Percentiles rank a stretch among this genome's conserved stretches.
These are phyloP conservation scores for Dictyostelium capitatum DNA, from an alignment of 78 protist genomes.

Conservation along the genomic window DNA sequence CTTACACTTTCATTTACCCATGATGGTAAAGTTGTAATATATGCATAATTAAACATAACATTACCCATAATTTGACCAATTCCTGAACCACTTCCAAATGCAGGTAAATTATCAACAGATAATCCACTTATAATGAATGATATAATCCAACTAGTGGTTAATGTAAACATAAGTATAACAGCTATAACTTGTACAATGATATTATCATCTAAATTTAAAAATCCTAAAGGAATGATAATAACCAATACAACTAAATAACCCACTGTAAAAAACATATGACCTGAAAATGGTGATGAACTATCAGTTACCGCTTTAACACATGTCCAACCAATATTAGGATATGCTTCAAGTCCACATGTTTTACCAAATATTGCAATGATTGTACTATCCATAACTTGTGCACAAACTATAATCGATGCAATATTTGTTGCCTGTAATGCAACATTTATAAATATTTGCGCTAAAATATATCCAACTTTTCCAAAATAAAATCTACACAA, in stretches of 20 bases:
- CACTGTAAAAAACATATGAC: constrained; percentile 57
- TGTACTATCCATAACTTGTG: constrained; percentile 61
- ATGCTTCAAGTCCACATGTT: constrained; percentile 61
- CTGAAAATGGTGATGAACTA: constrained; percentile 49
- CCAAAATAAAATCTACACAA: constrained; percentile 61
- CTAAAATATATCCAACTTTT: constrained; percentile 29
- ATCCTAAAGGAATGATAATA: constrained; percentile 77
- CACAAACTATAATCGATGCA: constrained; percentile 71
- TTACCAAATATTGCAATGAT: constrained; percentile 41
- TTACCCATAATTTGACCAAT: constrained; percentile 62
- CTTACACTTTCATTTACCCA: constrained; percentile 78
- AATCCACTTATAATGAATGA: constrained; percentile 53
- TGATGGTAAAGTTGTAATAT: constrained; percentile 64
- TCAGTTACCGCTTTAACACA: neutral
- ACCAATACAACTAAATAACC: constrained; percentile 73
- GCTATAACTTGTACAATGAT: constrained; percentile 69
- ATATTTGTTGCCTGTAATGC: constrained; percentile 60
- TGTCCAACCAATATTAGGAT: constrained; percentile 36
- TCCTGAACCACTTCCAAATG: constrained; percentile 19
- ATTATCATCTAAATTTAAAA: constrained; percentile 79
- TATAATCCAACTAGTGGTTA: constrained; percentile 34
- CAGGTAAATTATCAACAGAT: constrained; percentile 30
- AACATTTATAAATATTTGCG: constrained; percentile 67
- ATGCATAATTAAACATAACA: constrained; percentile 81
- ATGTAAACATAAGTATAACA: constrained; percentile 36